phyloP scores from a whole-genome alignment of 768 basidiomycete species.

The Mycena crocata region DNA sequence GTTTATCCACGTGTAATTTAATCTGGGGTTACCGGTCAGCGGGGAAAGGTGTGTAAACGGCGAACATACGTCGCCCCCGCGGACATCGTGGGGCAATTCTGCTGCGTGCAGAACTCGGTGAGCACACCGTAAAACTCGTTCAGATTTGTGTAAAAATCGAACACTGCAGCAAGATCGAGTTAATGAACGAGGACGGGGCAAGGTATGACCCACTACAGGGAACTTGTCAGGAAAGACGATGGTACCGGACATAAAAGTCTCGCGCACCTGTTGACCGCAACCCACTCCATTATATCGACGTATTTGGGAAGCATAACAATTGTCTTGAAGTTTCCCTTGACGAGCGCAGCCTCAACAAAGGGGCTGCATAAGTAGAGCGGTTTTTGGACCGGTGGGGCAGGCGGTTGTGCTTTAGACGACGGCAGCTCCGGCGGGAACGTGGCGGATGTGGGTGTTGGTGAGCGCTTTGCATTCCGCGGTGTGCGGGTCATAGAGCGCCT shows the following conservation, averaged over 20 bases:
- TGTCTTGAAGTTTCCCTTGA: constrained; percentile 98
- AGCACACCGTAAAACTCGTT: constrained; percentile 98
- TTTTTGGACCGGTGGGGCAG: constrained; percentile 53
- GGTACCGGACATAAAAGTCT: background rate
- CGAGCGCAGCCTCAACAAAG: constrained; percentile 96
- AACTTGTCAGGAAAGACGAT: background rate
- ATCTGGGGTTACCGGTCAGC: constrained; percentile 54
- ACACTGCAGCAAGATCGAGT: constrained; percentile 76
- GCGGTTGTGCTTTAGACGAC: constrained; percentile 53
- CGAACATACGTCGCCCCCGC: constrained; percentile 84
- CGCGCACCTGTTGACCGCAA: constrained; percentile 60
- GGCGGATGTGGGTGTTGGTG: constrained; percentile 80
- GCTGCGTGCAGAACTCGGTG: constrained; percentile 92
- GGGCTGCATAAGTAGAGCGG: constrained; percentile 93
- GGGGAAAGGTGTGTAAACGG: background rate
- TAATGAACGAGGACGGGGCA: constrained; percentile 4
- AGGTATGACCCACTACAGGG: constrained; percentile 64
- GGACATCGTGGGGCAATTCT: constrained; percentile 92
- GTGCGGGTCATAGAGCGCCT: constrained; percentile 83
- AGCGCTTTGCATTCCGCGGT: constrained; percentile 76
- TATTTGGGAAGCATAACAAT: constrained; percentile 96
- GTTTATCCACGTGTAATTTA: constrained; percentile 99
- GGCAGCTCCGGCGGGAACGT: constrained; percentile 61
- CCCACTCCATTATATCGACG: constrained; percentile 99
- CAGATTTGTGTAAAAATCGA: constrained; percentile 97